Evolutionary conservation across 176 grass and related monocot genomes (phyloP), one percentile per base, ranked within the genome.

Genomic region (Poa pratensis): DNA sequence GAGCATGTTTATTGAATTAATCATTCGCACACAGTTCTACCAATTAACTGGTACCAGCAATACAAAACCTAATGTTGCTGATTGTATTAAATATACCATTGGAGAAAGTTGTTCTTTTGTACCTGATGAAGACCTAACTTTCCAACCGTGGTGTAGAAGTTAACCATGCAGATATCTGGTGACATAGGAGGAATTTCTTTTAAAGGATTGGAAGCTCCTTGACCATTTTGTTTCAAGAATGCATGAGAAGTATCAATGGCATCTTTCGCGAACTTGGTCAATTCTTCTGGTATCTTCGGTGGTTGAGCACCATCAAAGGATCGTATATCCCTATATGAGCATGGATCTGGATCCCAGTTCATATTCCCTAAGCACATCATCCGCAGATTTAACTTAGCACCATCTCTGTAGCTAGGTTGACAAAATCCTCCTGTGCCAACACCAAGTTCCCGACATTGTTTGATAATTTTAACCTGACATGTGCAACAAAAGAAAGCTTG

Each of bases 301-400:
- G 84, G 86, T 48, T 75, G 27, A 40, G 83, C 93, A 22, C 17
- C 65, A 88, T 95, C 90, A 46, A 62, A 55, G 1, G 43, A 9
- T 11, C 86, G 83, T 51, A 0, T 84, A 71, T 82, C 68, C 6
- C 72, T 77, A 50, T 93, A 93, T 35, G 2, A 4, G 14, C 18
- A 10, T 77, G 80, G 84, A 58, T 93, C 48, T 40, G 86, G 91
- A 74, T 96, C 89, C 90, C 91, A 93, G 54, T 93, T 89, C 83
- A 80, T 87, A 9, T 83, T 87, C 13, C 90, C 83, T 73, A 96
- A 76, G 70, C 89, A 92, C 92, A 93, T 96, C 90, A 93, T 93
- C 2, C 1, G 55, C 20, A 96, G 69, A 67, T 7, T 85, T 71
- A 91, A 49, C 57, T 78, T 87, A 34, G 42, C 51, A 23, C 85